Percentiles rank a stretch among this genome's conserved stretches.
phyloP scores from a whole-genome alignment of 83 land plant species.

The Diphasiastrum complanatum region DNA sequence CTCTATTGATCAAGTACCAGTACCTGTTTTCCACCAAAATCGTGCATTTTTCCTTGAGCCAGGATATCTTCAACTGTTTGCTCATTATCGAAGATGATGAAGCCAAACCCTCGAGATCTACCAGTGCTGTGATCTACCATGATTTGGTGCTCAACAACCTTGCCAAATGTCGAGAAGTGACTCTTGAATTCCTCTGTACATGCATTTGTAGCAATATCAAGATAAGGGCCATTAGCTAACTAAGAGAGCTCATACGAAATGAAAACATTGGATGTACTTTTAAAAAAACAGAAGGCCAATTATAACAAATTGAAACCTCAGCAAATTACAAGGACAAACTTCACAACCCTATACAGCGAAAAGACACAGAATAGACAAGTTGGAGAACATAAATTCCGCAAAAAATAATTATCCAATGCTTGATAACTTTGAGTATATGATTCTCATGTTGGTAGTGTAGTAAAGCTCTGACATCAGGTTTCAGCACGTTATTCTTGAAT shows the following conservation, averaged over 20 bases:
- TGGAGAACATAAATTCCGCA: neutral
- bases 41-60: constrained; percentile 73
- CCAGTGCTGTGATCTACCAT: constrained; percentile 78
- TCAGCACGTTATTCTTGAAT: too few species aligned
- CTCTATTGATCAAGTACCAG: neutral
- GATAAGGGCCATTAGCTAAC: neutral
- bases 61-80: constrained; percentile 71
- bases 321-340: too few species aligned
- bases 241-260: too few species aligned
- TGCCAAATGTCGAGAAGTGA: constrained; percentile 67
- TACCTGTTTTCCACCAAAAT: constrained; percentile 83
- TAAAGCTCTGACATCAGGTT: too few species aligned
- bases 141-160: constrained; percentile 74
- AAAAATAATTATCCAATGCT: too few species aligned
- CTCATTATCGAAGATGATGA: constrained; percentile 73
- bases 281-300: too few species aligned
- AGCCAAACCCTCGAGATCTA: constrained; percentile 90
- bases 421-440: too few species aligned
- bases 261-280: too few species aligned
- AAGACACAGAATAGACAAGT: constrained; percentile 13
- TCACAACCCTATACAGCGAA: too few species aligned
- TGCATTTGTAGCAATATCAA: neutral
- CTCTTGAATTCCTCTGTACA: constrained; percentile 67
- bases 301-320: too few species aligned
- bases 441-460: too few species aligned